phyloP scores from a whole-genome alignment of 2,329 filamentous ascomycete genomes.

The Fusarium veterinarium region DNA sequence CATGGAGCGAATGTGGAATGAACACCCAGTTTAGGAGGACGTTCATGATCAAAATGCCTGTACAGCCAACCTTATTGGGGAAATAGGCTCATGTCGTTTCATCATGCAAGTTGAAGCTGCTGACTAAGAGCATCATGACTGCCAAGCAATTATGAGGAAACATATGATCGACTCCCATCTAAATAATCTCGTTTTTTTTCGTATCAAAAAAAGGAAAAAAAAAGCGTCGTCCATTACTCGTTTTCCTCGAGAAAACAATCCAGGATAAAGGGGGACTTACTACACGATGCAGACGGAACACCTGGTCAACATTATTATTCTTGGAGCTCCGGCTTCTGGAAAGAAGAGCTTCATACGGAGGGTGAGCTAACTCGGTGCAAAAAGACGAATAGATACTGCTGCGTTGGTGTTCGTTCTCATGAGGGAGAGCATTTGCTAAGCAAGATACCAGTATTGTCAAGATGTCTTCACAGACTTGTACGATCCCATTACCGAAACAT shows the following conservation, averaged over 20 bases:
- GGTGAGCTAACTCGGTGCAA: constrained; percentile 21
- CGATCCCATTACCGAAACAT: constrained; percentile 33
- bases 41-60: not conserved
- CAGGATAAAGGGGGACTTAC: not conserved
- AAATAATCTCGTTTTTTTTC: not conserved
- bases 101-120: constrained; percentile 20
- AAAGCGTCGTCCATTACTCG: not conserved
- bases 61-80: not conserved
- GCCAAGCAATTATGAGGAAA: constrained; percentile 12
- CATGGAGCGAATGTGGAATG: not conserved
- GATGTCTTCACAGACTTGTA: constrained; percentile 32
- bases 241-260: not conserved
- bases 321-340: constrained; percentile 27
- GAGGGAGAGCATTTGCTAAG: not conserved
- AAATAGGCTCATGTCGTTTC: not conserved
- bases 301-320: constrained; percentile 30
- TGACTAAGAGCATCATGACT: constrained; percentile 37
- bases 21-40: not conserved
- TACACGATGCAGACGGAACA: constrained; percentile 16
- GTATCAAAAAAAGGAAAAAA: not conserved
- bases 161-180: constrained; percentile 11
- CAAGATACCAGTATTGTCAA: constrained; percentile 30
- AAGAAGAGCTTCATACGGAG: constrained; percentile 38
- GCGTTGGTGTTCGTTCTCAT: not conserved
- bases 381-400: not conserved